Evolutionary conservation across 441 rosid species (phyloP), one percentile per base, ranked within the genome.

Genomic region (Pelargonium fulgidum): DNA sequence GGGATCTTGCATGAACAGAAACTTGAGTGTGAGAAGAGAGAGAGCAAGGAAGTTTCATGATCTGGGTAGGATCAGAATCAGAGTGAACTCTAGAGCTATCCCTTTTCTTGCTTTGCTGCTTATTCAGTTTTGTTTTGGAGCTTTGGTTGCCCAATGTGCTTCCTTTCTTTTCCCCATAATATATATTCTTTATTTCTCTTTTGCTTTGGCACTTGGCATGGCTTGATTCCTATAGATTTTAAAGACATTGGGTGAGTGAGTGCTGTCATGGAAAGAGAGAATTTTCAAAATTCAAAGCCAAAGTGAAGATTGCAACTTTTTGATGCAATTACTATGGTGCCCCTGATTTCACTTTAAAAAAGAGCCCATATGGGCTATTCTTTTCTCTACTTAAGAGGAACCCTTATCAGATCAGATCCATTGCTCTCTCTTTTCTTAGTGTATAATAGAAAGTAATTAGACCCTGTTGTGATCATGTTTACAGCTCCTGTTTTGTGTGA

Each of bases 21-120:
- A 52, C 19, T 5, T 52, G 59, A 5, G 61, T 54, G 61, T 54
- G 61, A n/a, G 61, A 54, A 54, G 61, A 54, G 61, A 54, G 61
- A 54, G 61, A 54, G 61, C 59, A 54, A 54, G 22, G 61, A 54
- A 54, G 61, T 54, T 54, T 54, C 61, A 54, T 54, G 61, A 54
- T 54, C 61, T 54, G 61, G 61, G 61, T 8, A 54, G 61, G 16
- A 48, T 17, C 61, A 54, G 61, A 20, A 54, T 17, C 61, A 54
- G 61, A 54, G 3, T 54, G 11, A 54, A 7, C 61, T 54, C 61
- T 16, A 54, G 59, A 52, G 59, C 59, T 14, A 52, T 7, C 59
- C 24, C 24, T 17, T 54, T 17, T 17, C 24, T 54, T 16, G 10
- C 24, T 54, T 54, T 54, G 20, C 61, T 16, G 61, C 61, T 54